phyloP scores from a whole-genome alignment of 2,329 filamentous ascomycete species.

The Stachybotrys echinatus region DNA sequence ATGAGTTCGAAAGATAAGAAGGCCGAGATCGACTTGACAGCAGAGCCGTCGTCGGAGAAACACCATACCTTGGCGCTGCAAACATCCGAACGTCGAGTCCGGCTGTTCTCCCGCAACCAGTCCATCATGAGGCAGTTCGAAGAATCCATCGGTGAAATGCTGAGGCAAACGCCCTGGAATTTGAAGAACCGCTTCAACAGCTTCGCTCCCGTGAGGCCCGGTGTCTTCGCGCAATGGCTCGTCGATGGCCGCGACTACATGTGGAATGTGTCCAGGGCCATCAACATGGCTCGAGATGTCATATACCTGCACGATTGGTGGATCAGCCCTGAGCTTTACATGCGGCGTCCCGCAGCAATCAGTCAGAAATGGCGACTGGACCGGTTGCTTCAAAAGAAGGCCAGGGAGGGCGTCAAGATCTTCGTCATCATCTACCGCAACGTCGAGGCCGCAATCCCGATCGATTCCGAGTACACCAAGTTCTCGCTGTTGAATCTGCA shows the following conservation, averaged over 20 bases:
- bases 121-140: constrained; percentile 87
- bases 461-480: constrained; percentile 97
- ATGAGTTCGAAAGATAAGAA: constrained; percentile 56
- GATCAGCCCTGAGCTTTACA: constrained; percentile 92
- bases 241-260: constrained; percentile 97
- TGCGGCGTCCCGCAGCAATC: constrained; percentile 88
- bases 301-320: constrained; percentile 99
- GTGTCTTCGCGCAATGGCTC: constrained; percentile 91
- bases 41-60: constrained; percentile 36
- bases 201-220: constrained; percentile 82
- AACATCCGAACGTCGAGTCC: constrained; percentile 89
- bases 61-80: constrained; percentile 85
- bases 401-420: constrained; percentile 90
- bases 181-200: constrained; percentile 83
- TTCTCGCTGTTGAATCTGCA: constrained; percentile 92
- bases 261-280: constrained; percentile 97
- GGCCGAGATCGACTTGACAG: constrained; percentile 34
- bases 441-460: constrained; percentile 93
- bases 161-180: constrained; percentile 76
- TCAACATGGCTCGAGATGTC: constrained; percentile 95
- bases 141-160: constrained; percentile 85
- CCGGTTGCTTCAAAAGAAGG: constrained; percentile 86
- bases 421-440: constrained; percentile 98
- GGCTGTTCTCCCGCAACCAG: constrained; percentile 86
- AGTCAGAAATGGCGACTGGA: constrained; percentile 98